phyloP scores from a whole-genome alignment of 352 stramenopile species.

The Globisporangium splendens region DNA sequence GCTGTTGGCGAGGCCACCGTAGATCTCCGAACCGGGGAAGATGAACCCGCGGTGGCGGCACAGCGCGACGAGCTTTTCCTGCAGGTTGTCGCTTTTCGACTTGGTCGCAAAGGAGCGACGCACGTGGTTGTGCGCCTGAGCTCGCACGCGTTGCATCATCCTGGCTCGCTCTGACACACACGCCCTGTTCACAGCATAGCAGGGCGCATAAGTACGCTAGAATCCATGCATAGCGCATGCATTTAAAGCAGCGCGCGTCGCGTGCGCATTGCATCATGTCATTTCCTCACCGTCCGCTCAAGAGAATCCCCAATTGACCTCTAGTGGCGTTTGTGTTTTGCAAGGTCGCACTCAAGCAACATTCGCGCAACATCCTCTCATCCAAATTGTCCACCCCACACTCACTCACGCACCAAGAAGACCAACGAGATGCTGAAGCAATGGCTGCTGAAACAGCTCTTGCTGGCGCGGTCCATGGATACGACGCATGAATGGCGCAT shows the following conservation, averaged over 20 bases:
- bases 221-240: background rate
- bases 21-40: conserved; percentile 95
- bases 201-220: background rate
- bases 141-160: conserved; percentile 16
- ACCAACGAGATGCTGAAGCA: conserved; percentile 1
- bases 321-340: conserved; percentile 3
- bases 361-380: conserved; percentile 6
- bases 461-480: conserved; percentile 21
- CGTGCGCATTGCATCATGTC: background rate
- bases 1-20: conserved; percentile 96
- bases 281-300: conserved; percentile 1
- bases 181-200: background rate
- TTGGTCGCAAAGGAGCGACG: conserved; percentile 1
- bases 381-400: background rate
- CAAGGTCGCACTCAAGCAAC: conserved; percentile 7
- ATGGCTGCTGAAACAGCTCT: conserved; percentile 24
- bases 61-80: conserved; percentile 76
- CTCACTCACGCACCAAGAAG: background rate
- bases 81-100: conserved; percentile 22
- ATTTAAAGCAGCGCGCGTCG: background rate
- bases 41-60: conserved; percentile 92
- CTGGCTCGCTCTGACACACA: background rate
- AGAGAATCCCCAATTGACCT: background rate
- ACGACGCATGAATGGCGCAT: conserved; percentile 20
- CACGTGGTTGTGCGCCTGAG: background rate